Evolutionary conservation across 2,329 filamentous ascomycete genomes (phyloP).

Genomic region (Ophiostoma piceae): DNA sequence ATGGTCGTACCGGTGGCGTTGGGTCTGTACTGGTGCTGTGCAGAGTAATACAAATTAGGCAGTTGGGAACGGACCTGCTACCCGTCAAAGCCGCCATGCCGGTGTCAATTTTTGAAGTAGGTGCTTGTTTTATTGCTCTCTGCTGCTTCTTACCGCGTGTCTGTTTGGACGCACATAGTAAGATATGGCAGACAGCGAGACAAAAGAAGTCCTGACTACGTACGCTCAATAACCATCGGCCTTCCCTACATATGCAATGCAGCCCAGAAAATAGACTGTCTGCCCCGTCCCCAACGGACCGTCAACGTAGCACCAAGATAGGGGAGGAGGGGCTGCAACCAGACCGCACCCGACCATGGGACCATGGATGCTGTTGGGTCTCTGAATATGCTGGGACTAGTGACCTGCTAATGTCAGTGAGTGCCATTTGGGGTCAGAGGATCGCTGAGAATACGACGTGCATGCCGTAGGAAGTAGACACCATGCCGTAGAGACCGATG

Average conservation of each 20-base stretch:
- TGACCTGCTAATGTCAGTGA: background rate
- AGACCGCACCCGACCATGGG: slow-evolving; percentile 5
- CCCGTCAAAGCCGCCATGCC: background rate
- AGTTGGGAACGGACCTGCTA: background rate
- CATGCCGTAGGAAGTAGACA: background rate
- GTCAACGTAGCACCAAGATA: slow-evolving; percentile 12
- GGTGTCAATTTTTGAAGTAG: background rate
- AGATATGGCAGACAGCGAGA: no score
- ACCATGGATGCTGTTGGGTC: background rate
- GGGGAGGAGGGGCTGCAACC: background rate
- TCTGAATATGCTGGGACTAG: background rate
- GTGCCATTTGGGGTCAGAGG: background rate
- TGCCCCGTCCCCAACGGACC: slow-evolving; percentile 3
- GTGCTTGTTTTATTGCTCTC: no score
- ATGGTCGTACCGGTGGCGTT: background rate
- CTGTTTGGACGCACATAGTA: no score
- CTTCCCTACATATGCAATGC: slow-evolving; percentile 9
- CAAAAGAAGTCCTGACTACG: no score
- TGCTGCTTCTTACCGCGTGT: background rate
- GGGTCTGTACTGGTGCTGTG: background rate
- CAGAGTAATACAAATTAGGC: slow-evolving; percentile 5
- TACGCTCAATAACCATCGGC: background rate
- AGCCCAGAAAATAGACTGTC: slow-evolving; percentile 2
- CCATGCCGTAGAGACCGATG: background rate
- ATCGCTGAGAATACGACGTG: background rate